These are phyloP conservation scores for Pseudogymnoascus sp. DNA, from an alignment of 2,329 filamentous ascomycete species.

Conservation along the genomic window DNA sequence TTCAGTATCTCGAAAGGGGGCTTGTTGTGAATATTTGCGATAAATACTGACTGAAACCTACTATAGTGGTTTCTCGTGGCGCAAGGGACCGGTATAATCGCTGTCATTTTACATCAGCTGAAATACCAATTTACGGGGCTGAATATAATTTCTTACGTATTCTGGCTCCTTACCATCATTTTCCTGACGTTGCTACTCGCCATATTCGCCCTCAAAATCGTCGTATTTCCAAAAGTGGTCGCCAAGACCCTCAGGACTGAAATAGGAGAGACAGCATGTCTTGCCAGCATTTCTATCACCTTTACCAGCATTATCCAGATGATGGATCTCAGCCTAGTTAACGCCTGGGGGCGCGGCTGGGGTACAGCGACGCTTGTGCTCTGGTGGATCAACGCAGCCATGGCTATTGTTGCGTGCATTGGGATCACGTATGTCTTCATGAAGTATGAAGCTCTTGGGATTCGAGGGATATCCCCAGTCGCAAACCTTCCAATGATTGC, in stretches of 20 bases:
- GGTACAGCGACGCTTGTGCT: conserved; percentile 29
- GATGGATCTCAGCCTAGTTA: conserved; percentile 21
- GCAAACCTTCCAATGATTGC: conserved; percentile 33
- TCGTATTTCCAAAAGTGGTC: conserved; percentile 28
- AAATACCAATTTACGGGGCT: conserved; percentile 35
- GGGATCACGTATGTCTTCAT: conserved; percentile 30
- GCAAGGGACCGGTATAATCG: conserved; percentile 31
- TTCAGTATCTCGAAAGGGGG: background rate
- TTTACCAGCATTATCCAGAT: conserved; percentile 24
- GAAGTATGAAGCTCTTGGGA: conserved; percentile 29
- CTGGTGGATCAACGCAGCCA: conserved; percentile 33
- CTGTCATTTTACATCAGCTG: conserved; percentile 30
- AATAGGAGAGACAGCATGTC: conserved; percentile 31
- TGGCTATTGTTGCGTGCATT: conserved; percentile 28
- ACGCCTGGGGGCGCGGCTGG: conserved; percentile 24
- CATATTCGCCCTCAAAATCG: conserved; percentile 28
- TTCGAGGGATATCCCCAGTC: conserved; percentile 28
- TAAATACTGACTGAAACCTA: background rate
- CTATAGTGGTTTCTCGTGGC: conserved; percentile 31
- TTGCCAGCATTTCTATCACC: conserved; percentile 32
- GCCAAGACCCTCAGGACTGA: conserved; percentile 23
- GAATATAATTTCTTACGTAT: conserved; percentile 28
- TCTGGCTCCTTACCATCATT: conserved; percentile 32
- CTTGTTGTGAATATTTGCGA: background rate
- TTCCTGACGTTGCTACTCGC: conserved; percentile 25